phyloP scores from a whole-genome alignment of 1,284 basidiomycete species.

The Austroboletus rostrupii region DNA sequence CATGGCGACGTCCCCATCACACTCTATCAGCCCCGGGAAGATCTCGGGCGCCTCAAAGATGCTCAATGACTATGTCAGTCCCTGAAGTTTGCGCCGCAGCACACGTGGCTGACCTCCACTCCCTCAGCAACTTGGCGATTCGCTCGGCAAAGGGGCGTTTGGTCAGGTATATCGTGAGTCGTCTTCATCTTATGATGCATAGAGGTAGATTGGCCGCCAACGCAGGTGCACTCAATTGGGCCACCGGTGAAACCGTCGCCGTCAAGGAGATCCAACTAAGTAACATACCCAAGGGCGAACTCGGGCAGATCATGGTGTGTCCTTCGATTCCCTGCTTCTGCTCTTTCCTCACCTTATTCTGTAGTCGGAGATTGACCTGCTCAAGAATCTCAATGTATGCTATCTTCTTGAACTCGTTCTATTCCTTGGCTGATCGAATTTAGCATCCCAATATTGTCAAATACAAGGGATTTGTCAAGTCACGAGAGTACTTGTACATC shows the following conservation, averaged over 20 bases:
- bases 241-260: constrained; percentile 93
- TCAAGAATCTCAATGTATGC: constrained; percentile 91
- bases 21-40: constrained; percentile 36
- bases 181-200: neutral
- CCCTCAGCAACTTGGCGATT: constrained; percentile 88
- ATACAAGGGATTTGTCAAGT: constrained; percentile 97
- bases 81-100: constrained; percentile 1
- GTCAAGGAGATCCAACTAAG: constrained; percentile 93
- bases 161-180: constrained; percentile 89
- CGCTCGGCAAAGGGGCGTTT: constrained; percentile 90
- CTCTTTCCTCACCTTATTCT: constrained; percentile 7
- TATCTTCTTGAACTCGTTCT: neutral
- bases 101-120: constrained; percentile 9
- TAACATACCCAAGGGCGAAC: constrained; percentile 88
- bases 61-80: constrained; percentile 58
- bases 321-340: constrained; percentile 3
- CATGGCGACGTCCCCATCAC: constrained; percentile 44
- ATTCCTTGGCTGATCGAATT: constrained; percentile 6
- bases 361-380: constrained; percentile 93
- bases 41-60: constrained; percentile 41
- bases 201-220: constrained; percentile 3
- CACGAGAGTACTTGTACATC: constrained; percentile 91
- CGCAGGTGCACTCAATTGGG: constrained; percentile 89
- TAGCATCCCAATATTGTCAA: constrained; percentile 95
- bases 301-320: constrained; percentile 94